phyloP scores from a whole-genome alignment of 345 rosid genomes.

The Viola odorata region DNA sequence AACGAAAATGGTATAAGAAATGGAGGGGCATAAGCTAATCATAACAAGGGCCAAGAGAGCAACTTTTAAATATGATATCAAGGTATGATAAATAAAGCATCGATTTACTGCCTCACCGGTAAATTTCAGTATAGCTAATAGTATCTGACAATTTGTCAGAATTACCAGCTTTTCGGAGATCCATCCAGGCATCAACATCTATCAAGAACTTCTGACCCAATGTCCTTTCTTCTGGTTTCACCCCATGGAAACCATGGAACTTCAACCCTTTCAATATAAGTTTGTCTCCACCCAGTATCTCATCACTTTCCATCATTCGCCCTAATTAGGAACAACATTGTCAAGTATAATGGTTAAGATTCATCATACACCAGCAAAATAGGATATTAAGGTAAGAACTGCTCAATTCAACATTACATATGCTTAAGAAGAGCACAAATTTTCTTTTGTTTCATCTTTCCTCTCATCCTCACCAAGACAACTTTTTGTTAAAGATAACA shows the following conservation, averaged over 20 bases:
- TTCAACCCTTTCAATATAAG: conserved; percentile 66
- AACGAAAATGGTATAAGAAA: not conserved
- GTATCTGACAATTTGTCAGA: conserved; percentile 62
- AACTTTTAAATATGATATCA: no score
- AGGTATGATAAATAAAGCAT: no score
- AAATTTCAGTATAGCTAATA: conserved; percentile 76
- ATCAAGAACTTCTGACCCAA: conserved; percentile 83
- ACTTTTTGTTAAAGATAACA: no score
- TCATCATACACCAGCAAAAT: not conserved
- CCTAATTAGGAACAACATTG: not conserved
- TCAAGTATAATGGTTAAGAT: no score
- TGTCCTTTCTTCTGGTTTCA: conserved; percentile 56
- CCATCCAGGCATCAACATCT: conserved; percentile 93
- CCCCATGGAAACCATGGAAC: conserved; percentile 89
- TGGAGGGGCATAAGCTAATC: not conserved
- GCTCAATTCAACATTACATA: no score
- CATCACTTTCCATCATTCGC: conserved; percentile 9
- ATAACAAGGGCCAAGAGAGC: no score
- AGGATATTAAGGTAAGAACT: no score
- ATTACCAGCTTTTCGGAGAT: conserved; percentile 62
- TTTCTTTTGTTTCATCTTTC: no score
- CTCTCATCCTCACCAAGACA: no score
- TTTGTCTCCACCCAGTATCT: conserved; percentile 47
- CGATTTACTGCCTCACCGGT: conserved; percentile 32
- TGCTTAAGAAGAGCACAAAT: no score